A percentile compares a stretch with the other conserved stretches of the same genome.
These are phyloP conservation scores for Rehmannia glutinosa DNA, from an alignment of 257 asterid genomes.

Conservation along the genomic window DNA sequence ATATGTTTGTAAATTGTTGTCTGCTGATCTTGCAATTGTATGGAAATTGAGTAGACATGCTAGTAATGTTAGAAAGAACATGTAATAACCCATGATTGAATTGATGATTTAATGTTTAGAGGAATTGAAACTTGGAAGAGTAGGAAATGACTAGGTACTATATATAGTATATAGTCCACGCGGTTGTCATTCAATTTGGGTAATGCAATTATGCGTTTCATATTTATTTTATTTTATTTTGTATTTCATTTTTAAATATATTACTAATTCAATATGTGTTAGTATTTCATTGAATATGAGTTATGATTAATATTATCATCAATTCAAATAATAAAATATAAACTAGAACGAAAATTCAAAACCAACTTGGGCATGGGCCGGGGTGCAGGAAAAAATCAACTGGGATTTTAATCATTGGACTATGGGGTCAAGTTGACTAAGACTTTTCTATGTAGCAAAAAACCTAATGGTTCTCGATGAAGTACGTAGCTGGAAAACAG, in stretches of 20 bases:
- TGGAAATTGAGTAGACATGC: background rate
- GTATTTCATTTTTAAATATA: no score
- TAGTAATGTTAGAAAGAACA: slow-evolving; percentile 11
- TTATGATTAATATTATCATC: no score
- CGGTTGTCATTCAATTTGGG: no score
- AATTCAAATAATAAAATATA: no score
- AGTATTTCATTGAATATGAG: no score
- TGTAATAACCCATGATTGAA: slow-evolving; percentile 13
- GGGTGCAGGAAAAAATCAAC: background rate
- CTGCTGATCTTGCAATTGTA: slow-evolving; percentile 2
- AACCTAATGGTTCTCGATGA: background rate
- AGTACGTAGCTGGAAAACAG: background rate
- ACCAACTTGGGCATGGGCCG: background rate
- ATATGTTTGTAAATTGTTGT: slow-evolving; percentile 18
- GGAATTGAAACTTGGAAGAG: background rate
- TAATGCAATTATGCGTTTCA: no score
- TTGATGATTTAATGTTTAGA: background rate
- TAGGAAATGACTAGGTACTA: background rate
- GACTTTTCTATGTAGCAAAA: background rate
- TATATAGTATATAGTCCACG: background rate
- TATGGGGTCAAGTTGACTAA: background rate
- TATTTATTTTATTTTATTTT: no score
- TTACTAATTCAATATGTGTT: no score
- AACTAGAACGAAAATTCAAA: no score
- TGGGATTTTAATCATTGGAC: background rate